phyloP scores from a whole-genome alignment of 2,329 filamentous ascomycete genomes.

The Clarireedia paspali region DNA sequence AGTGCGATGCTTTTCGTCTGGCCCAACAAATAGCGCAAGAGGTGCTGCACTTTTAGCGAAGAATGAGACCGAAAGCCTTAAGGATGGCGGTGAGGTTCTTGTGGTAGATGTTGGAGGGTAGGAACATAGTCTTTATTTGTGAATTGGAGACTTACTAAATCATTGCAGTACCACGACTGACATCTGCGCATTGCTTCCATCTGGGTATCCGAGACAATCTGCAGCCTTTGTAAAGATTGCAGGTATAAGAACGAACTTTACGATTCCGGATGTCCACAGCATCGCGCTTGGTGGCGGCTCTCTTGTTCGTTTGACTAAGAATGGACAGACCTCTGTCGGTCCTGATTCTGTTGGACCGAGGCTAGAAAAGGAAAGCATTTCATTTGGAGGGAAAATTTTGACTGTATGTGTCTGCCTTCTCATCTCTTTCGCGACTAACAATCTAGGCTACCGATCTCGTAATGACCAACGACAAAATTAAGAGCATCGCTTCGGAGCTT shows the following conservation, averaged over 20 bases:
- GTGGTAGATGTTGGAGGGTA: slow-evolving; percentile 47
- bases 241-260: slow-evolving; percentile 51
- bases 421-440: slow-evolving; percentile 15
- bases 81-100: slow-evolving; percentile 28
- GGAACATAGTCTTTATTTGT: background rate
- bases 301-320: slow-evolving; percentile 31
- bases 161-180: slow-evolving; percentile 47
- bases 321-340: slow-evolving; percentile 44
- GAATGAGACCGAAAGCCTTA: slow-evolving; percentile 8
- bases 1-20: slow-evolving; percentile 54
- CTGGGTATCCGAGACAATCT: slow-evolving; percentile 52
- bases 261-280: slow-evolving; percentile 47
- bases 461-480: background rate
- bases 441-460: slow-evolving; percentile 29
- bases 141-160: slow-evolving; percentile 2
- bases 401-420: slow-evolving; percentile 39
- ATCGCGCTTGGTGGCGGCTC: slow-evolving; percentile 51
- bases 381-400: slow-evolving; percentile 45
- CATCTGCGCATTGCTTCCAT: slow-evolving; percentile 48
- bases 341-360: slow-evolving; percentile 48
- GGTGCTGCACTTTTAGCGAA: slow-evolving; percentile 50
- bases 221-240: slow-evolving; percentile 50
- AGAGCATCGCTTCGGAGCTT: slow-evolving; percentile 11
- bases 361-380: slow-evolving; percentile 38
- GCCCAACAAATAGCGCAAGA: slow-evolving; percentile 56